Conservation (phyloP, 2,329 filamentous ascomycete species). For the Scedosporium apiospermum region DNA sequence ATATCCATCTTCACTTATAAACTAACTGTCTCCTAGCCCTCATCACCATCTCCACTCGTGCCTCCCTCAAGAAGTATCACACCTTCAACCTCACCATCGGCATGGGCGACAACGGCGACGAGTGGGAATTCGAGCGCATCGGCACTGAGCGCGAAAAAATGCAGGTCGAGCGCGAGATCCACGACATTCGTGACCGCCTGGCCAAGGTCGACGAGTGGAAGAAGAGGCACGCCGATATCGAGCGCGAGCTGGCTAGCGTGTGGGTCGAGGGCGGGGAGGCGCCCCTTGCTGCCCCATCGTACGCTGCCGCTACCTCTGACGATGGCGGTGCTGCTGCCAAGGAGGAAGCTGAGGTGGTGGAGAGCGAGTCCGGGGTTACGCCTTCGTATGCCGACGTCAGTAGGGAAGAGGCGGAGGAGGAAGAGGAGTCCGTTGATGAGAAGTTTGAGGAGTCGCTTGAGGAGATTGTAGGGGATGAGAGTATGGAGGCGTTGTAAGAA, state of each 20-base stretch:
- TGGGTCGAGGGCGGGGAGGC: conserved; percentile 46
- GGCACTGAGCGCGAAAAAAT: conserved; percentile 90
- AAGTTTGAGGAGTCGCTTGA: conserved; percentile 4
- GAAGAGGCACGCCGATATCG: conserved; percentile 66
- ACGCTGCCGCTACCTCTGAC: conserved; percentile 17
- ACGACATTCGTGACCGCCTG: conserved; percentile 71
- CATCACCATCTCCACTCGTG: conserved; percentile 91
- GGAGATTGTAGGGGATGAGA: background rate
- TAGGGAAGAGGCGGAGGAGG: background rate
- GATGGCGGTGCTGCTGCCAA: conserved; percentile 9
- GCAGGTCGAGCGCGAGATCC: conserved; percentile 82
- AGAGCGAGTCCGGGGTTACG: background rate
- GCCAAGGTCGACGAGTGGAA: conserved; percentile 80
- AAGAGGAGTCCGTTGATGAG: conserved; percentile 3
- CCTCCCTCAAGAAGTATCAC: conserved; percentile 92
- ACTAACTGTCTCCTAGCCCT: conserved; percentile 45
- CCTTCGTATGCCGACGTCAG: background rate
- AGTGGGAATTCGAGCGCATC: conserved; percentile 89
- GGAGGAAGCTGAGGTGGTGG: background rate
- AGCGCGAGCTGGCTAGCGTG: conserved; percentile 62
- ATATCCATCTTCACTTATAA: background rate
- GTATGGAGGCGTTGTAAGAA: background rate
- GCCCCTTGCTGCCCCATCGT: conserved; percentile 35
- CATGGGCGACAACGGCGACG: conserved; percentile 67
- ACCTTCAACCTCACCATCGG: conserved; percentile 83